phyloP scores from a whole-genome alignment of 768 basidiomycete species.

The Tricholoma hemisulphureum region DNA sequence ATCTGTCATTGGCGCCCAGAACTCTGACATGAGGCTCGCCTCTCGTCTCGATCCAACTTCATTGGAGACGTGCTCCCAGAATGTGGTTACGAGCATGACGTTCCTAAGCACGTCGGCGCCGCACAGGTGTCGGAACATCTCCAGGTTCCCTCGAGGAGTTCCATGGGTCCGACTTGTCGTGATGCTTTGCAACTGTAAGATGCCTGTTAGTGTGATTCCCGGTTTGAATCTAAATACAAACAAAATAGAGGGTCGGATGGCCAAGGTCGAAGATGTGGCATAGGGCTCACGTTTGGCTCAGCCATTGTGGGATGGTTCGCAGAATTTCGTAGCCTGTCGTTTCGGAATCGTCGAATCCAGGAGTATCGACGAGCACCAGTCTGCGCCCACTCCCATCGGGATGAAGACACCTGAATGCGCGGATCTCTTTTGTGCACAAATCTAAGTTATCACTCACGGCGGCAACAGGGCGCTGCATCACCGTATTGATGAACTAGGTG shows the following conservation, averaged over 20 bases:
- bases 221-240: background rate
- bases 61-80: background rate
- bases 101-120: background rate
- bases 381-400: constrained; percentile 16
- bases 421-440: constrained; percentile 22
- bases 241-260: background rate
- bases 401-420: constrained; percentile 16
- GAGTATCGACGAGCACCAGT: constrained; percentile 27
- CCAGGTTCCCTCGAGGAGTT: background rate
- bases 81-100: background rate
- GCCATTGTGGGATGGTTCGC: constrained; percentile 22
- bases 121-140: background rate
- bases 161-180: background rate
- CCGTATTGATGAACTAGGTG: constrained; percentile 25
- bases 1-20: background rate
- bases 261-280: background rate
- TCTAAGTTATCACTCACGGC: constrained; percentile 17
- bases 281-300: constrained; percentile 21
- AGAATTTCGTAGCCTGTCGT: constrained; percentile 24
- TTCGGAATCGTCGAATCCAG: constrained; percentile 28
- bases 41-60: background rate
- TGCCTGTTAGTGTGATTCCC: background rate
- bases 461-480: constrained; percentile 5
- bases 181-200: background rate
- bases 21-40: background rate